Conservation (phyloP, 2,329 filamentous ascomycete genomes). For the Penicillium oxalicum region DNA sequence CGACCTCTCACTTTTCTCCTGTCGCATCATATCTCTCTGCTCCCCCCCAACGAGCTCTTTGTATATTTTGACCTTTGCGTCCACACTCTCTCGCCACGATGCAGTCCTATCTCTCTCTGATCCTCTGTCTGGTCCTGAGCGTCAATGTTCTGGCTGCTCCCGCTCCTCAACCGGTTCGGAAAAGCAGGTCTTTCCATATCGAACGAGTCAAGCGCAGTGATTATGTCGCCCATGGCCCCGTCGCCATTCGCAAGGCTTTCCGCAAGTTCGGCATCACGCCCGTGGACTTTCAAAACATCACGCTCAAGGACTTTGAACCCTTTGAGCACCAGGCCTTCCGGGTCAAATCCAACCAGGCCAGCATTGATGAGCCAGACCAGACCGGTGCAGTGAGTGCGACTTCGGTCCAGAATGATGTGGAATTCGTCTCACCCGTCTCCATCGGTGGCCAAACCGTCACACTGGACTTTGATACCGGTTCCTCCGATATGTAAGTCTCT, state of each 20-base stretch:
- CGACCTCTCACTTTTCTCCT: neutral
- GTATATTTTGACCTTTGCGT: too few relatives aligned
- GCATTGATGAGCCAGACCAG: constrained; percentile 23
- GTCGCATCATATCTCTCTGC: neutral
- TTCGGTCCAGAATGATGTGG: constrained; percentile 59
- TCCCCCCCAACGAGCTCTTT: too few relatives aligned
- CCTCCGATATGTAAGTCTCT: constrained; percentile 57
- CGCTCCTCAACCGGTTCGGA: constrained; percentile 17
- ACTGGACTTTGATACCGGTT: constrained; percentile 71
- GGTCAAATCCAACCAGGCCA: constrained; percentile 13
- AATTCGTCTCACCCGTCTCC: constrained; percentile 64
- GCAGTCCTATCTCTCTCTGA: constrained; percentile 25
- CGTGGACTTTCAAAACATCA: constrained; percentile 34
- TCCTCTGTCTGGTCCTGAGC: constrained; percentile 27
- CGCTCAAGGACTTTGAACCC: constrained; percentile 32
- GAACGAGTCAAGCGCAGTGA: constrained; percentile 52
- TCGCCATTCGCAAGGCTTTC: constrained; percentile 60
- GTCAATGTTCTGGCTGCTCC: constrained; percentile 31
- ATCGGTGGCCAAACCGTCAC: constrained; percentile 64
- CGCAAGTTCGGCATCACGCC: constrained; percentile 58
- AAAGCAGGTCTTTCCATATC: constrained; percentile 54
- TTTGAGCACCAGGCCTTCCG: constrained; percentile 24
- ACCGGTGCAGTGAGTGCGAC: constrained; percentile 58
- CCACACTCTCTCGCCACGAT: constrained; percentile 14
- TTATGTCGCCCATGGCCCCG: constrained; percentile 54